phyloP scores from a whole-genome alignment of 2,329 filamentous ascomycete species.

The Fusarium devonianum region DNA sequence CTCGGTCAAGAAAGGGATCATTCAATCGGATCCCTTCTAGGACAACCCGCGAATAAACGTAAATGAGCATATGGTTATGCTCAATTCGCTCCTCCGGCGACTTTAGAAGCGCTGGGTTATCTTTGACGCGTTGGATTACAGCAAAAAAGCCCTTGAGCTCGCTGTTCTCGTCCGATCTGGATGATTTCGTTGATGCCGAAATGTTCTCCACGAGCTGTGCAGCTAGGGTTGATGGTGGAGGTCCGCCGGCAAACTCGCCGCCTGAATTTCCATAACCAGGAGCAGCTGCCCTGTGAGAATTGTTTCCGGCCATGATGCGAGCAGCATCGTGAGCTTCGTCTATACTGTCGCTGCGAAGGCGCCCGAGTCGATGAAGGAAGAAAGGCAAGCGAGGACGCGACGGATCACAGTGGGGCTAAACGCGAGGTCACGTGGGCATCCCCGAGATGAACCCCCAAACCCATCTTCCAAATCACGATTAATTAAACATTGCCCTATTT shows the following conservation, averaged over 20 bases:
- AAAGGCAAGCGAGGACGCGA: conserved; percentile 27
- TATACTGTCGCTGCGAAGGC: conserved; percentile 8
- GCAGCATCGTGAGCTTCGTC: conserved; percentile 35
- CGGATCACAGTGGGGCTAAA: conserved; percentile 15
- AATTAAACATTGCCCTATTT: not conserved
- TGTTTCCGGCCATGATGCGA: conserved; percentile 42
- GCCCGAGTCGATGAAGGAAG: not conserved
- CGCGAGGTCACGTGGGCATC: conserved; percentile 37
- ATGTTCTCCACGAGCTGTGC: conserved; percentile 87
- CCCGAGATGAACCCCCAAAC: not conserved
- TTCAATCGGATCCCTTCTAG: conserved; percentile 73
- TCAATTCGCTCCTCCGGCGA: conserved; percentile 70
- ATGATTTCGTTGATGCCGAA: conserved; percentile 67
- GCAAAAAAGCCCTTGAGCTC: conserved; percentile 76
- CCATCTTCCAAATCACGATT: too few relatives aligned
- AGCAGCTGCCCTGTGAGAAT: conserved; percentile 28
- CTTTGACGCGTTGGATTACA: conserved; percentile 62
- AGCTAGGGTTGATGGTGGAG: conserved; percentile 82
- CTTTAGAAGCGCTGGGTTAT: conserved; percentile 62
- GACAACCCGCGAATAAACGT: conserved; percentile 81
- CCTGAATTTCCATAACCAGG: conserved; percentile 28
- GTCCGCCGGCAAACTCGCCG: conserved; percentile 35
- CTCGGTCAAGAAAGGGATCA: conserved; percentile 69
- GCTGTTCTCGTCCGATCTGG: conserved; percentile 70
- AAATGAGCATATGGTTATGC: conserved; percentile 85